A percentile compares a stretch with the other conserved stretches of the same genome.
These are phyloP conservation scores for Metschnikowia kunwiensis DNA, from an alignment of 805 yeast genomes.

Conservation along the genomic window DNA sequence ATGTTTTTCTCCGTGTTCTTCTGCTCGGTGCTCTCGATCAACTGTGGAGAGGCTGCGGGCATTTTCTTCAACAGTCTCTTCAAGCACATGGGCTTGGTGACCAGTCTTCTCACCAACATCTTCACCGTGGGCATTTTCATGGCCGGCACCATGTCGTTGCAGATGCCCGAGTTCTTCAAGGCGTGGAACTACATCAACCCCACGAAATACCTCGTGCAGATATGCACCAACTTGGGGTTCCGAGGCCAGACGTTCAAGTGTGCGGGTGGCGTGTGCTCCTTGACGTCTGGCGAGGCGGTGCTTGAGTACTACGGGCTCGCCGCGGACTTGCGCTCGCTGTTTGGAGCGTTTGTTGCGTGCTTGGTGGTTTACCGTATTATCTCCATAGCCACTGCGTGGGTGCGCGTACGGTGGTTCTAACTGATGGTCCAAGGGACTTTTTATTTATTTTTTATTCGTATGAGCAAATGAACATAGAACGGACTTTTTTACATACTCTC, in stretches of 20 bases:
- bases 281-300: constrained; percentile 55
- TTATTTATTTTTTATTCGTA: too few species aligned
- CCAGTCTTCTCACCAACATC: constrained; percentile 64
- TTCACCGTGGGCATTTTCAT: constrained; percentile 72
- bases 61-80: constrained; percentile 74
- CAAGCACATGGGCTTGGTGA: constrained; percentile 75
- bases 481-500: too few species aligned
- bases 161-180: constrained; percentile 65
- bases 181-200: constrained; percentile 80
- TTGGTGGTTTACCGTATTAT: constrained; percentile 41
- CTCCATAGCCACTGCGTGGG: constrained; percentile 27
- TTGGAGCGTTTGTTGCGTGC: constrained; percentile 39
- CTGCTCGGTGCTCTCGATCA: constrained; percentile 50
- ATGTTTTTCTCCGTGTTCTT: constrained; percentile 66
- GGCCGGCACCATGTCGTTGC: constrained; percentile 81
- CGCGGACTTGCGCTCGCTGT: constrained; percentile 32
- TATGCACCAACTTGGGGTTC: constrained; percentile 59
- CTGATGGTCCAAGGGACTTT: too few species aligned
- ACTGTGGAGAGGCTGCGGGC: constrained; percentile 84
- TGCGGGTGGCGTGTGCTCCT: constrained; percentile 41
- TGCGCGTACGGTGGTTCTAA: constrained; percentile 26
- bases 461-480: too few species aligned
- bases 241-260: constrained; percentile 51
- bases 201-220: constrained; percentile 63
- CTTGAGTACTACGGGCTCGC: constrained; percentile 48